Base-by-base conservation (phyloP, 345 rosid species). In the Erodium maritimum region DNA sequence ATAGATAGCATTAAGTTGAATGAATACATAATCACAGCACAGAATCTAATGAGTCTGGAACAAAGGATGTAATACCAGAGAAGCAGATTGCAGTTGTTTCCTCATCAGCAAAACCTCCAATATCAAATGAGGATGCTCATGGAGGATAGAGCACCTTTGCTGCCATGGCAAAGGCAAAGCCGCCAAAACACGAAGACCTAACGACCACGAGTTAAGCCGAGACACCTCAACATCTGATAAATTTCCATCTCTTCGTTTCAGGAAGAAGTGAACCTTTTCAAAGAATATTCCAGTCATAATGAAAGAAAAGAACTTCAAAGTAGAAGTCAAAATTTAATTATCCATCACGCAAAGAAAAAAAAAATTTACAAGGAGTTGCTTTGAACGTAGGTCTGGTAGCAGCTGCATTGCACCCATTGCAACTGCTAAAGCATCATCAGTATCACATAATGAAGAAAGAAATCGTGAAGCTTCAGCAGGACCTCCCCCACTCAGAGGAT, bases 391-490 rank as follows among this genome's bases (percentile, higher is more conserved):
- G 76, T 91, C 82, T 63, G 98, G 87, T 69, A 91, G 67, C 58
- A 91, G 72, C 72, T 88, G 98, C 98, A 91, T 91, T 65, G 98
- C 98, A 68, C 96, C 95, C 87, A 86, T 86, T 64, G 90, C 98
- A 67, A 91, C 98, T 48, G 93, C 88, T 66, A 88, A 71, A 57
- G 95, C 98, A 77, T 88, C 98, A 71, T 90, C 82, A 21, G 98
- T 81, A 65, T 86, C 93, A 70, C 84, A 83, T 23, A 91, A 74
- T 18, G 95, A 88, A 24, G 98, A 88, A 11, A 91, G 79, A 77
- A 91, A 91, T 53, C 98, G 90, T 51, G 98, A 91, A 45, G 98
- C 98, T 84, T 91, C 96, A 16, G 98, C 91, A 66, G 98, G 98
- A 72, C 96, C 98, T 61, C 98, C 98, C 48, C 98, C 98, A 70